Conservation (phyloP, 768 basidiomycete species). For the Pisolithus sp. region DNA sequence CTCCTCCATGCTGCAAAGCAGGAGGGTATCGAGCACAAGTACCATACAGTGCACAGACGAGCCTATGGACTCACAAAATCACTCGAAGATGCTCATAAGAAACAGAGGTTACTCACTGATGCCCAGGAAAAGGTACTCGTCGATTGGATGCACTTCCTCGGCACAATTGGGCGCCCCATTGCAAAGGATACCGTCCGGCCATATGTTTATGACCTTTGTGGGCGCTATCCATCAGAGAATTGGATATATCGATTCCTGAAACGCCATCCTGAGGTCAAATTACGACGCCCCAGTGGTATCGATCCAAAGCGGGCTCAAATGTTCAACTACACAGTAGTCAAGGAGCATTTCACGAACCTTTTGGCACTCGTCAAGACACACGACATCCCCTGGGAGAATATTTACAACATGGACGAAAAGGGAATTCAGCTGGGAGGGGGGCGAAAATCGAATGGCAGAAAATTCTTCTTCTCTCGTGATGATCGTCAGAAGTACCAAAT, state of each 20-base stretch:
- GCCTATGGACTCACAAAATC: background rate
- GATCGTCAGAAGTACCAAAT: background rate
- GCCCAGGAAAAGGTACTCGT: too few relatives aligned
- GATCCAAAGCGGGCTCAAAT: slow-evolving; percentile 19
- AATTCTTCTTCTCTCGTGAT: slow-evolving; percentile 5
- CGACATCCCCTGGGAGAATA: slow-evolving; percentile 5
- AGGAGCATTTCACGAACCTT: slow-evolving; percentile 14
- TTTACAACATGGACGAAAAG: slow-evolving; percentile 13
- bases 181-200: too few relatives aligned
- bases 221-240: too few relatives aligned
- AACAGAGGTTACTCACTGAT: too few relatives aligned
- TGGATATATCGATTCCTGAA: background rate
- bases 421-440: slow-evolving; percentile 10
- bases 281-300: slow-evolving; percentile 15
- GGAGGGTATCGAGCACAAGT: background rate
- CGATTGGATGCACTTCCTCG: background rate
- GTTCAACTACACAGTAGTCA: too few relatives aligned
- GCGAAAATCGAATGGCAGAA: background rate
- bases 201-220: too few relatives aligned
- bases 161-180: background rate
- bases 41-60: background rate
- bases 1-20: background rate
- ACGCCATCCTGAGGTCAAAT: slow-evolving; percentile 17
- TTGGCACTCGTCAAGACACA: slow-evolving; percentile 3
- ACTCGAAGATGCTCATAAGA: too few relatives aligned